Percentiles rank a stretch among this genome's conserved stretches.
These are phyloP conservation scores for Gloeophyllum trabeum DNA, from an alignment of 768 basidiomycete species.

Conservation along the genomic window DNA sequence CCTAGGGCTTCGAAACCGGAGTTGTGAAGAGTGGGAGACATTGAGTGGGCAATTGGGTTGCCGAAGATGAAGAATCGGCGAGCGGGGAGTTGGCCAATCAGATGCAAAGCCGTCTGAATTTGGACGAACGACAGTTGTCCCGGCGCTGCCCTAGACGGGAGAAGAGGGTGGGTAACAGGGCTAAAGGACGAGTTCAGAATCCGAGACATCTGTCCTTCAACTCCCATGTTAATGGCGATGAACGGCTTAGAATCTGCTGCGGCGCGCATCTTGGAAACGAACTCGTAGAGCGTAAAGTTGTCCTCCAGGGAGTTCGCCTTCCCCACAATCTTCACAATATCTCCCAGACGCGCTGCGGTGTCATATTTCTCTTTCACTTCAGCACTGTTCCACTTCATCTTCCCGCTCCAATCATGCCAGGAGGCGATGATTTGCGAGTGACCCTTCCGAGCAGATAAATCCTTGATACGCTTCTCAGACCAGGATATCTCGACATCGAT, in stretches of 20 bases:
- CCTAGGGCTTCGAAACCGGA: constrained; percentile 74
- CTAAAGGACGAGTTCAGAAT: constrained; percentile 79
- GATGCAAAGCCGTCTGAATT: constrained; percentile 71
- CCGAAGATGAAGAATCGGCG: constrained; percentile 83
- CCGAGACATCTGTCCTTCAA: constrained; percentile 81
- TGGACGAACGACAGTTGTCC: constrained; percentile 87
- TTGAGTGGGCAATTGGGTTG: constrained; percentile 76
- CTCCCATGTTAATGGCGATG: constrained; percentile 92
- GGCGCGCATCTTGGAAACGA: constrained; percentile 38
- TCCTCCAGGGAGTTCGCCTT: constrained; percentile 67
- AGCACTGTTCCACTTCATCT: constrained; percentile 68
- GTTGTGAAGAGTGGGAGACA: constrained; percentile 92
- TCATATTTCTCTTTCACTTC: constrained; percentile 60
- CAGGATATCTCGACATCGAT: constrained; percentile 83
- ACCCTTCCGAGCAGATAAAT: constrained; percentile 53
- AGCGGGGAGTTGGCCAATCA: constrained; percentile 69
- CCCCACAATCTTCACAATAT: constrained; percentile 88
- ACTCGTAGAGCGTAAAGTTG: constrained; percentile 70
- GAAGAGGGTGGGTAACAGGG: constrained; percentile 80
- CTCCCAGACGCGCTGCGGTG: constrained; percentile 55
- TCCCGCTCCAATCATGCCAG: constrained; percentile 91
- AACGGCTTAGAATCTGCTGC: constrained; percentile 59
- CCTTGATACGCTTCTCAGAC: constrained; percentile 48
- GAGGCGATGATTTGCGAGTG: constrained; percentile 78
- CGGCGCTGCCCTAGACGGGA: constrained; percentile 84